A percentile compares a stretch with the other conserved stretches of the same genome.
Evolutionary conservation across 75 land plant genomes (phyloP).

Genomic region (Cunninghamia lanceolata): DNA sequence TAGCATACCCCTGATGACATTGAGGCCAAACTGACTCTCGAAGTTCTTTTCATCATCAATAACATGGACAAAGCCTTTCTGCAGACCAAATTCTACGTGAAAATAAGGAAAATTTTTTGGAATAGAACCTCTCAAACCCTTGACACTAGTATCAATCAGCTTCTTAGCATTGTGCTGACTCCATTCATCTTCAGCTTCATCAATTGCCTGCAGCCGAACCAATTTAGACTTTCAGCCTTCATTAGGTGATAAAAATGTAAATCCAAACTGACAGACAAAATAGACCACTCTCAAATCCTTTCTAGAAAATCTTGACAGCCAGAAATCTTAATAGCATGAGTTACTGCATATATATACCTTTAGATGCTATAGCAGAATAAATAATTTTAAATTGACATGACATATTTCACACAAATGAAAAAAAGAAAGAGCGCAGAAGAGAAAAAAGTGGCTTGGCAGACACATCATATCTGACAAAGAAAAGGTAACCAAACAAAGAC

Average conservation of each 20-base stretch:
- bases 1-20: conserved; percentile 85
- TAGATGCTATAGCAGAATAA: not conserved
- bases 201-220: conserved; percentile 71
- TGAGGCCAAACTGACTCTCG: conserved; percentile 61
- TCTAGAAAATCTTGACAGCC: not conserved
- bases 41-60: conserved; percentile 87
- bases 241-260: not conserved
- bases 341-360: not conserved
- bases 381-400: not conserved
- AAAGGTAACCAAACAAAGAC: too few species aligned
- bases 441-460: not conserved
- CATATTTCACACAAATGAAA: too few species aligned
- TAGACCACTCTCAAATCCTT: not conserved
- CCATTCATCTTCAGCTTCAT: conserved; percentile 98
- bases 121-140: conserved; percentile 75
- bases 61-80: conserved; percentile 85
- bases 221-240: not conserved
- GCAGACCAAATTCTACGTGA: conserved; percentile 92
- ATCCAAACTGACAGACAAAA: not conserved
- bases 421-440: too few species aligned
- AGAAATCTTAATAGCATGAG: not conserved
- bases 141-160: conserved; percentile 79
- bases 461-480: not conserved
- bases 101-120: conserved; percentile 96
- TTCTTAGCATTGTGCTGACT: conserved; percentile 97